Base-by-base conservation (phyloP, 352 stramenopile species). In the Halophytophthora batemanensis region DNA sequence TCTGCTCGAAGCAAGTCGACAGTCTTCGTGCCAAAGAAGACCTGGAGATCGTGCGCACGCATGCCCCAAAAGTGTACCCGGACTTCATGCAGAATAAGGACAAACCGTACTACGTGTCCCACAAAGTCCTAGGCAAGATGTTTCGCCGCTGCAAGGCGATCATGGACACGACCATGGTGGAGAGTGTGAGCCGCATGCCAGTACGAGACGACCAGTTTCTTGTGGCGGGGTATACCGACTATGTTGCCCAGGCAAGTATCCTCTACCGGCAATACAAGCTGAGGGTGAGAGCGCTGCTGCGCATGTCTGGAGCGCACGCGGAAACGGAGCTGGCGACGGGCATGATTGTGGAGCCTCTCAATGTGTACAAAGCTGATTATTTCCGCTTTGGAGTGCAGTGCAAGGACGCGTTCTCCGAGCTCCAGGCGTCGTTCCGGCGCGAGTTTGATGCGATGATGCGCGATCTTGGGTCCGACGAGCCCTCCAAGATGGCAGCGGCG, bases 41-140 rank as follows among this genome's bases (percentile, higher is more conserved):
- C 41, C 39, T 86, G 10, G 58, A 74, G 28, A 60, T 81, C 34
- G 78, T 89, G 2, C 74, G 67, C n/a, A 52, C 62, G 1, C 52
- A 79, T 6, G 66, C 74, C 12, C 74, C 78, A 6, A 73, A 69
- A 17, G 66, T 64, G 23, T 94, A 92, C 40, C 81, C 84, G 2
- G 84, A 93, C 33, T 94, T 93, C 44, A 87, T 94, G 82, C 59
- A 81, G 28, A 93, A 87, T 36, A 65, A 57, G 6, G 72, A 86
- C 11, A 88, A 87, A 18, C 56, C 62, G 0, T 74, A 56, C 15
- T 91, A 93, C 43, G 64, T 62, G 47, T 94, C 84, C 3, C 71
- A 59, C 22, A 90, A 90, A 36, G 64, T 89, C 33, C 56, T 93
- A 7, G 84, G 84, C 2, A 73, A 85, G 22, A 78, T 94, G 66